Base-by-base conservation (phyloP, 1,284 basidiomycete genomes). In the Porphyrellus sp. region DNA sequence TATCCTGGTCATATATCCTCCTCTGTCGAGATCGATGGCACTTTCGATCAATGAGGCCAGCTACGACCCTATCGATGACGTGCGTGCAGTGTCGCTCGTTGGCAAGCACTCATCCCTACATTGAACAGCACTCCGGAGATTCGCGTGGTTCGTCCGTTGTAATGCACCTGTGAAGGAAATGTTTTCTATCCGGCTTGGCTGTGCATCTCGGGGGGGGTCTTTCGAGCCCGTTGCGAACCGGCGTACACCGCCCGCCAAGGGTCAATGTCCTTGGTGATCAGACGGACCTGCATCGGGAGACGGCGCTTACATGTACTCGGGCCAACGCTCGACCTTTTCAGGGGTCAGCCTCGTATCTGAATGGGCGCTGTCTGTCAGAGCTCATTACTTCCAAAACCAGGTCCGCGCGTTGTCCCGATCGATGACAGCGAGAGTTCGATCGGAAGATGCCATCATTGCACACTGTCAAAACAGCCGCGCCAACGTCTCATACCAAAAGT, bases 391-490 rank as follows among this genome's bases (percentile, higher is more conserved):
- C 61, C 55, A 46, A 62, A 57, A 52, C 23, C 11, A 65, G 52
- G 54, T 52, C 55, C 63, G 52, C 58, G 58, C 53, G 44, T 30
- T 9, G 33, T 52, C 51, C 52, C 54, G 65, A 66, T 68, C 56
- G 51, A 49, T 37, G 57, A 55, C 62, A 67, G 56, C 59, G 56
- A 53, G 47, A 9, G 31, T 56, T 58, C 61, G 64, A 64, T 69
- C 65, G 46, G 45, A 50, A 53, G 44, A 59, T 59, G 51, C 42
- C 62, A 63, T 59, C 59, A 61, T 35, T 21, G 44, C 23, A 42
- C 27, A 18, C 46, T 49, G 59, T 53, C 49, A 49, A 53, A 47
- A 35, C 35, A 45, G 43, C 21, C 33, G 27, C 15, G 38, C 34
- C 21, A 20, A 27, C 28, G n/a, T 23, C 30, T 31, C 34, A 24